Evolutionary conservation across 2,329 filamentous ascomycete genomes (phyloP).

Genomic region (Sporothrix brasiliensis): DNA sequence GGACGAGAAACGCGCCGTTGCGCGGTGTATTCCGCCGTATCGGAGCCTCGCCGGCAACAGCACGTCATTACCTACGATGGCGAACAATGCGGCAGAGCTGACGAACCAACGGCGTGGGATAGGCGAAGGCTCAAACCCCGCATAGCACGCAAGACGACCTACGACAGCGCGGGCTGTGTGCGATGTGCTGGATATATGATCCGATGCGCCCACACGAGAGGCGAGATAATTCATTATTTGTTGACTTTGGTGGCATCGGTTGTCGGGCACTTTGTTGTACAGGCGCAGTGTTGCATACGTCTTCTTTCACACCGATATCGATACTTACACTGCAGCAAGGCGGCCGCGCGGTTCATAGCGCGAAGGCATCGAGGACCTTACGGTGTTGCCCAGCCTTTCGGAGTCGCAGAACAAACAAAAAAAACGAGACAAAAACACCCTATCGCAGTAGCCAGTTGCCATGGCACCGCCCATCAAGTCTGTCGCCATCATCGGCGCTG

Average conservation of each 20-base stretch:
- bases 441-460: not conserved
- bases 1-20: not conserved
- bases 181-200: not conserved
- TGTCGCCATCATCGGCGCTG: conserved; percentile 34
- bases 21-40: not conserved
- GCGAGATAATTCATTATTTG: no score
- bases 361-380: no score
- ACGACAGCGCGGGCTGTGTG: not conserved
- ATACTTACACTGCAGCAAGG: not conserved
- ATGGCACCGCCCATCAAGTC: conserved; percentile 33
- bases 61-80: conserved; percentile 17
- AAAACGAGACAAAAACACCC: not conserved
- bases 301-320: not conserved
- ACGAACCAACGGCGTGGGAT: conserved; percentile 14
- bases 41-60: conserved; percentile 17
- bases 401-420: not conserved
- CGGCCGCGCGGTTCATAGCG: not conserved
- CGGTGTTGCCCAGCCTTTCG: no score
- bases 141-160: conserved; percentile 3
- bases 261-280: not conserved
- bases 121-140: not conserved
- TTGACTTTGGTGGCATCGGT: not conserved
- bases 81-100: conserved; percentile 12
- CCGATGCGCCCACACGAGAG: not conserved
- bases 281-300: not conserved